phyloP scores from a whole-genome alignment of 805 yeast genomes.

The Wickerhamomyces queroliae region DNA sequence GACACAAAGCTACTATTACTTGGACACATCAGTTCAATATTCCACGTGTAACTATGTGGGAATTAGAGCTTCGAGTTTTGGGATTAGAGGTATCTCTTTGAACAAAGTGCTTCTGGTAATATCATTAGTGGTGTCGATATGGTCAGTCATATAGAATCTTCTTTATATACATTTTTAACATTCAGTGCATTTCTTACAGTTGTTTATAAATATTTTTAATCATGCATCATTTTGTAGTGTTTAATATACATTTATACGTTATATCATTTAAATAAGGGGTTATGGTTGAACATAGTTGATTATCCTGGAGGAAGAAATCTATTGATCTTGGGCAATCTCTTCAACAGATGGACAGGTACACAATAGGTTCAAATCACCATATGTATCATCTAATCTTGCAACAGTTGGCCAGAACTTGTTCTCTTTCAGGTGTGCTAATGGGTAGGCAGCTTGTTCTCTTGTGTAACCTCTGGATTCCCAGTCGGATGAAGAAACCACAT shows the following conservation, averaged over 20 bases:
- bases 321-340: conserved; percentile 43
- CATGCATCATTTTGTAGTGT: too few species aligned
- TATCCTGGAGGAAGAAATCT: not conserved
- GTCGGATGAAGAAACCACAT: conserved; percentile 58
- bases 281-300: not conserved
- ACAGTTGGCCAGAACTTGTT: conserved; percentile 96
- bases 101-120: not conserved
- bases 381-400: conserved; percentile 88
- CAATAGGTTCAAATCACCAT: conserved; percentile 86
- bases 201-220: too few species aligned
- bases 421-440: conserved; percentile 64
- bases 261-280: too few species aligned
- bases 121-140: too few species aligned
- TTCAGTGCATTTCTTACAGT: too few species aligned
- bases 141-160: too few species aligned
- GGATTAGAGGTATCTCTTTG: not conserved
- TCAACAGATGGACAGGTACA: conserved; percentile 92
- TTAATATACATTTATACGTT: too few species aligned
- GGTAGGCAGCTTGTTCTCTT: conserved; percentile 91
- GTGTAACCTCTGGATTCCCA: conserved; percentile 88
- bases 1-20: conserved; percentile 25
- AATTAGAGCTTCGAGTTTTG: conserved; percentile 1
- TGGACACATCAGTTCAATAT: conserved; percentile 13
- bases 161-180: too few species aligned
- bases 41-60: conserved; percentile 39